These are phyloP conservation scores for Fusarium bactridioides DNA, from an alignment of 2,329 filamentous ascomycete species.

Conservation along the genomic window DNA sequence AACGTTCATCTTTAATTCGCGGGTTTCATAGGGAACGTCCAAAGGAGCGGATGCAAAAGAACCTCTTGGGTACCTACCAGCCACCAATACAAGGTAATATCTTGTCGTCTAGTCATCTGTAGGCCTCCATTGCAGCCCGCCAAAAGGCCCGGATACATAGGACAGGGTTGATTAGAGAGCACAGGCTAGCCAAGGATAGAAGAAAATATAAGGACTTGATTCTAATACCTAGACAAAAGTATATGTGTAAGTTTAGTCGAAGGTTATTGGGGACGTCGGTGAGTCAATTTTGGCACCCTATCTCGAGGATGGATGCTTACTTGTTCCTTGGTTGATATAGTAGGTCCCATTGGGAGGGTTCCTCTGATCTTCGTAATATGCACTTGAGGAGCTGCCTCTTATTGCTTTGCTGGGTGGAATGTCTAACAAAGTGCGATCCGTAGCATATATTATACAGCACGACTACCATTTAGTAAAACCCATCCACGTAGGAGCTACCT, in stretches of 20 bases:
- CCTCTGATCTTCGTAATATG: neutral
- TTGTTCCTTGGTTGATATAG: neutral
- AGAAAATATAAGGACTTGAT: neutral
- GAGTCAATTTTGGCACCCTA: neutral
- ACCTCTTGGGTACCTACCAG: conserved; percentile 18
- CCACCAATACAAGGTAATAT: conserved; percentile 20
- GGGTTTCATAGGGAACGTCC: neutral
- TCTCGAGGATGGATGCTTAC: neutral
- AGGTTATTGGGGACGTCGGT: neutral
- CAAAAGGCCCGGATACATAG: conserved; percentile 21
- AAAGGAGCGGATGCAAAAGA: conserved; percentile 15
- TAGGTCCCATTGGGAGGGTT: neutral
- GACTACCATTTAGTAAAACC: neutral
- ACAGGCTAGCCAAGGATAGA: neutral
- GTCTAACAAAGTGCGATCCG: neutral
- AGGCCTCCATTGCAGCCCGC: conserved; percentile 11
- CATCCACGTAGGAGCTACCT: neutral
- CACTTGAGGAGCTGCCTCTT: neutral
- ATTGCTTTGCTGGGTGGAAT: neutral
- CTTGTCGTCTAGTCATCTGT: conserved; percentile 11
- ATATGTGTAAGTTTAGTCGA: neutral
- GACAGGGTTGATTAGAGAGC: conserved; percentile 1
- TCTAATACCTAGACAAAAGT: neutral
- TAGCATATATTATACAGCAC: neutral
- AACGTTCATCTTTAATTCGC: conserved; percentile 6